Base-by-base conservation (phyloP, 805 yeast species). In the Saturnispora hagleri region DNA sequence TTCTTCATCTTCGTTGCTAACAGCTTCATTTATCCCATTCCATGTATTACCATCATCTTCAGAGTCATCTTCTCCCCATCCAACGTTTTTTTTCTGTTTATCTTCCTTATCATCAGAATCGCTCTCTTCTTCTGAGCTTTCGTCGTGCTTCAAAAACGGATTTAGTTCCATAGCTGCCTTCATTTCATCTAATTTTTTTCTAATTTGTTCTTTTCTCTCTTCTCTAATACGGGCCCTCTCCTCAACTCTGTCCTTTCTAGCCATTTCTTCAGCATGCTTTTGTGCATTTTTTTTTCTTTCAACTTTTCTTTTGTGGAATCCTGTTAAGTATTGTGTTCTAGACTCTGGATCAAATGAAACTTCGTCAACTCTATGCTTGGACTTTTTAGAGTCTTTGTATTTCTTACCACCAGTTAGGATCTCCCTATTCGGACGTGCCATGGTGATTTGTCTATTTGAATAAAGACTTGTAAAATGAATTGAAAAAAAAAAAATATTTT, bases 281-380 rank as follows among this genome's bases (percentile, higher is more conserved):
- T 80, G 81, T 0, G 97, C 98, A 57, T 84, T 82, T 70, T 89
- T 90, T 69, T 86, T 86, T 66, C 98, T 77, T 62, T 86, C 86
- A 17, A 91, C 65, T 65, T 91, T 91, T 62, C 99, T 79, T 70
- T 91, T 91, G 68, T 93, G 98, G 67, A 91, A 91, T 41, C 99
- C 99, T 3, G 97, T 91, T 58, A 91, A 71, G 66, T 82, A 91
- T 55, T 91, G 96, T 31, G 74, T 69, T 64, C 97, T 72, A n/a
- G 85, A 77, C 18, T 77, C 86, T 56, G 81, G 79, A 67, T 93
- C 93, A 65, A 89, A 93, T 2, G 78, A 80, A 28, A 93, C 95
- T 65, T 89, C 97, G 27, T 80, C 90, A 2, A 87, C 89, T 40
- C 89, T 76, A 62, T 77, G 79, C 63, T 80, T 76, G 64, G 79